Percentiles rank a stretch among this genome's conserved stretches.
phyloP scores from a whole-genome alignment of 495 filamentous ascomycete genomes.

The Physcia stellaris region DNA sequence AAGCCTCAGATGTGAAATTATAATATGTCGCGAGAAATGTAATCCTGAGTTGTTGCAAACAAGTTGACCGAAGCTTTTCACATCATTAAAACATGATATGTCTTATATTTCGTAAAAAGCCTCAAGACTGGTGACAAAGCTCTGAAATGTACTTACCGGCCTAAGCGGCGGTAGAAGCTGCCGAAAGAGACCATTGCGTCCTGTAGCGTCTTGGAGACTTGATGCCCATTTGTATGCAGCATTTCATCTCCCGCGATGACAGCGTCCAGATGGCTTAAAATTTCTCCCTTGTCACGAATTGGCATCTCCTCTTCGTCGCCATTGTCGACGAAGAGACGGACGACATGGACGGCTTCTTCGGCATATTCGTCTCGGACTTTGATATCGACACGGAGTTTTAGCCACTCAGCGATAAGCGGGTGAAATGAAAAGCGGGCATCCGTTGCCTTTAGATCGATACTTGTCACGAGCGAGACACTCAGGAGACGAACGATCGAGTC shows the following conservation, averaged over 20 bases:
- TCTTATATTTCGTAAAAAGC: too few species aligned
- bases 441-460: neutral
- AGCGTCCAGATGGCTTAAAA: neutral
- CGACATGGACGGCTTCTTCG: neutral
- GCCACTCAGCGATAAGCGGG: neutral
- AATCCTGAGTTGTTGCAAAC: too few species aligned
- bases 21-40: too few species aligned
- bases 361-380: neutral
- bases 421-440: neutral
- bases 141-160: too few species aligned
- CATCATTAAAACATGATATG: too few species aligned
- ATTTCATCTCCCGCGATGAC: neutral
- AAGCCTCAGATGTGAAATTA: too few species aligned
- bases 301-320: neutral
- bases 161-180: too few species aligned
- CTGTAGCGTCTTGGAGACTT: too few species aligned
- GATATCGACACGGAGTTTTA: neutral
- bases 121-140: too few species aligned
- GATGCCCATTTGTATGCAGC: neutral
- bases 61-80: too few species aligned
- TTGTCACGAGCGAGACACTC: neutral
- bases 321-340: neutral
- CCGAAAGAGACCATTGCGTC: neutral
- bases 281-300: neutral
- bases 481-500: neutral